phyloP scores from a whole-genome alignment of 2,329 filamentous ascomycete species.

The Didymella pinodella region DNA sequence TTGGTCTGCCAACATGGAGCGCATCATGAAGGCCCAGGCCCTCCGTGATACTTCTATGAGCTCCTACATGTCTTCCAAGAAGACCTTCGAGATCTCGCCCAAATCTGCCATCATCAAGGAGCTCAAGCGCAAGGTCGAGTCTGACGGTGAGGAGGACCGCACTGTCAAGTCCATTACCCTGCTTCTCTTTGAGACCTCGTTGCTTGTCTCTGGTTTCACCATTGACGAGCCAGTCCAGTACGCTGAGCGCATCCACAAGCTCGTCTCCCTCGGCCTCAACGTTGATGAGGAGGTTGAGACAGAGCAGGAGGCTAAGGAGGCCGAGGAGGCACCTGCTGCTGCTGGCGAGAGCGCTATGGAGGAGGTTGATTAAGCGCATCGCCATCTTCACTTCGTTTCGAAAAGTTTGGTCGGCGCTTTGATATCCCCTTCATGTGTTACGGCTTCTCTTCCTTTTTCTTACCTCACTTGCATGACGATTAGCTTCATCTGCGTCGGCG shows the following conservation, averaged over 20 bases:
- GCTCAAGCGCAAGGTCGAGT: constrained; percentile 99
- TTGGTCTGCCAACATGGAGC: constrained; percentile 99
- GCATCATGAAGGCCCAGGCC: constrained; percentile 99
- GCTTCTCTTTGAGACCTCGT: constrained; percentile 97
- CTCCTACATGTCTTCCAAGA: constrained; percentile 99
- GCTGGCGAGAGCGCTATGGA: constrained; percentile 96
- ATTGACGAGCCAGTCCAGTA: constrained; percentile 98
- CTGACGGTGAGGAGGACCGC: constrained; percentile 96
- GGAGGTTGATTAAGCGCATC: constrained; percentile 86
- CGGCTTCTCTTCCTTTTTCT: constrained; percentile 44
- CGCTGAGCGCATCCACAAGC: constrained; percentile 99
- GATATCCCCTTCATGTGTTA: constrained; percentile 52
- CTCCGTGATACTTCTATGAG: constrained; percentile 99
- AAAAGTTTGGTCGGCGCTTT: constrained; percentile 51
- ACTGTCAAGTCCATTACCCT: constrained; percentile 99
- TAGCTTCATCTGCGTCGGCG: constrained; percentile 43
- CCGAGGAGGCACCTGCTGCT: constrained; percentile 66
- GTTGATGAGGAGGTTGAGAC: constrained; percentile 92
- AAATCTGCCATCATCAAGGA: constrained; percentile 98
- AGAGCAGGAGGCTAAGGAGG: constrained; percentile 63
- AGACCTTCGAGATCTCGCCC: constrained; percentile 99
- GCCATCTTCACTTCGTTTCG: constrained; percentile 37
- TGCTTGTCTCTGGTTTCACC: constrained; percentile 98
- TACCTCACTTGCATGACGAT: constrained; percentile 45
- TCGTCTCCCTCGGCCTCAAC: constrained; percentile 96